Conservation (phyloP, 495 filamentous ascomycete genomes). For the Talaromyces thailandensis region DNA sequence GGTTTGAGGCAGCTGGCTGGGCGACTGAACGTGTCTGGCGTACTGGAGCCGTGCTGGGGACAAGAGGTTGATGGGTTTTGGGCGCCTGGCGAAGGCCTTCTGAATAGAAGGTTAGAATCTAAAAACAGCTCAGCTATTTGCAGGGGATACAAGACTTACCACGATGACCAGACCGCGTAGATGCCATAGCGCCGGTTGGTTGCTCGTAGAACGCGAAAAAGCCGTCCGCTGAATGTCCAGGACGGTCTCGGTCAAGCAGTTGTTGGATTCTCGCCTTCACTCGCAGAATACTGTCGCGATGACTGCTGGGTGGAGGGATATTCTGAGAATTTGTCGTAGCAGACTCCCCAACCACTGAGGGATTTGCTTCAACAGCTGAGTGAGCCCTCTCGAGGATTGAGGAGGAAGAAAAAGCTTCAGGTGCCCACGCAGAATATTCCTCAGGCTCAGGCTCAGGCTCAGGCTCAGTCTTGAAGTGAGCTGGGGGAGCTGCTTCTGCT, state of each 20-base stretch:
- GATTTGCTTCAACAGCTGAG: not conserved
- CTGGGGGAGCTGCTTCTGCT: not conserved
- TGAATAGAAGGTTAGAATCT: conserved; percentile 15
- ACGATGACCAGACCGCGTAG: conserved; percentile 21
- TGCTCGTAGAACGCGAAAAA: not conserved
- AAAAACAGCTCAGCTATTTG: not conserved
- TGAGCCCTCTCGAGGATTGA: not conserved
- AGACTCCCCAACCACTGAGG: not conserved
- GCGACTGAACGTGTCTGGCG: conserved; percentile 25
- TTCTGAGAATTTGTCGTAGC: not conserved
- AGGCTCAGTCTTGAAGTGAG: no score
- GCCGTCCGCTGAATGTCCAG: not conserved
- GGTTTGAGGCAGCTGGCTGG: not conserved
- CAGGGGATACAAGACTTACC: conserved; percentile 9
- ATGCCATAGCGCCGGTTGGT: conserved; percentile 13
- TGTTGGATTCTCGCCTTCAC: not conserved
- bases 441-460: no score
- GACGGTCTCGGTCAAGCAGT: not conserved
- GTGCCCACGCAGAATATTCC: not conserved
- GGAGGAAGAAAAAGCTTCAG: not conserved
- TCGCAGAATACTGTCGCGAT: not conserved
- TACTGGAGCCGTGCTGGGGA: conserved; percentile 33
- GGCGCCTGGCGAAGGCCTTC: conserved; percentile 40
- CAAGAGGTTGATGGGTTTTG: conserved; percentile 38
- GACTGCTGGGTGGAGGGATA: not conserved